Percentiles rank a stretch among this genome's conserved stretches.
Conservation (phyloP, 2,329 filamentous ascomycete genomes). For the Clonostachys chloroleuca region DNA sequence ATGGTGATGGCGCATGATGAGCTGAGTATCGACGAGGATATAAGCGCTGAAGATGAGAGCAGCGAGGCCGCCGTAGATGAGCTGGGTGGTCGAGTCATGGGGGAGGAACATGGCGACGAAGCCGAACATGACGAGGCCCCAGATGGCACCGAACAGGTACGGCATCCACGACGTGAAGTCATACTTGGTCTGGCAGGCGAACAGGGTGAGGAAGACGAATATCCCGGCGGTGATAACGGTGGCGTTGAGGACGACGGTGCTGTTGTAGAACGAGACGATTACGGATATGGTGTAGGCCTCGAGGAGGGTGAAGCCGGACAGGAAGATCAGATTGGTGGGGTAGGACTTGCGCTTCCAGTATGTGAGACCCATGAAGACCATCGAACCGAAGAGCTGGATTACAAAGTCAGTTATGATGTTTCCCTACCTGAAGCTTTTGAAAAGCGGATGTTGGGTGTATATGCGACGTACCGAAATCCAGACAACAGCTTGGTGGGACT, state of each 20-base stretch:
- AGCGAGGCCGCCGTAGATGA: constrained; percentile 76
- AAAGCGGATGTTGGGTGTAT: not conserved
- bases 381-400: constrained; percentile 66
- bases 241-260: constrained; percentile 81
- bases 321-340: constrained; percentile 90
- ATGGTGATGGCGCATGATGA: constrained; percentile 93
- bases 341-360: constrained; percentile 97
- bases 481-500: constrained; percentile 77
- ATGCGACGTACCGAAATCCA: constrained; percentile 63
- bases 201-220: constrained; percentile 75
- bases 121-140: constrained; percentile 87
- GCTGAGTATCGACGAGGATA: constrained; percentile 93
- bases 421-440: not conserved
- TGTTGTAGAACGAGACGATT: constrained; percentile 86
- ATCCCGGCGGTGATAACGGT: constrained; percentile 83
- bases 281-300: constrained; percentile 94
- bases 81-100: constrained; percentile 73
- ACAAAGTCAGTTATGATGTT: not conserved
- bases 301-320: constrained; percentile 81
- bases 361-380: constrained; percentile 80
- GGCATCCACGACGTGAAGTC: constrained; percentile 98
- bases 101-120: constrained; percentile 92
- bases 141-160: constrained; percentile 86
- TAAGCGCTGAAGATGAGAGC: constrained; percentile 92
- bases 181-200: constrained; percentile 96